Evolutionary conservation across 2,329 filamentous ascomycete genomes (phyloP).

Genomic region (Escovopsis weberi): DNA sequence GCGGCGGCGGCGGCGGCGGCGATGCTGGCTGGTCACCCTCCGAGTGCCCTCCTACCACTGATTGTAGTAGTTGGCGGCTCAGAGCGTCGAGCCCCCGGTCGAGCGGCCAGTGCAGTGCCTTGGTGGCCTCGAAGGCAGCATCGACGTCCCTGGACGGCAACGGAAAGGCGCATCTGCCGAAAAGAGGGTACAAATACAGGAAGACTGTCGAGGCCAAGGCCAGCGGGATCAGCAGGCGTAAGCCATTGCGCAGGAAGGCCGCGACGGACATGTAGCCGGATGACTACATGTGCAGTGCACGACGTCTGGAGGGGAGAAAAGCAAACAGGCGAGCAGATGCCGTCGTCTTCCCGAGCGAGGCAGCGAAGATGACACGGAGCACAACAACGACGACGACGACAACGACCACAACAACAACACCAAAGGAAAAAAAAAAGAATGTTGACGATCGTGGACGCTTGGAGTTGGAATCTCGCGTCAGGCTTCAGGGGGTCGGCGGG

Average conservation of each 20-base stretch:
- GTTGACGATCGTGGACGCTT: too few relatives aligned
- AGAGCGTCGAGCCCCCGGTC: slow-evolving; percentile 5
- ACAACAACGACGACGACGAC: too few relatives aligned
- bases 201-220: slow-evolving; percentile 58
- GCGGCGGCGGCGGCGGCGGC: slow-evolving; percentile 3
- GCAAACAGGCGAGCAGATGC: too few relatives aligned
- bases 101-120: slow-evolving; percentile 28
- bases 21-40: too few relatives aligned
- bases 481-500: too few relatives aligned
- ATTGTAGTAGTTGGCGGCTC: too few relatives aligned
- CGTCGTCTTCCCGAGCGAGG: too few relatives aligned
- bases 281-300: slow-evolving; percentile 18
- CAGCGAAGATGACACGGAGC: too few relatives aligned
- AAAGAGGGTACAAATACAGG: slow-evolving; percentile 76
- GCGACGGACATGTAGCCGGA: slow-evolving; percentile 36
- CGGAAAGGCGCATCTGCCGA: slow-evolving; percentile 71
- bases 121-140: slow-evolving; percentile 22
- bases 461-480: too few relatives aligned
- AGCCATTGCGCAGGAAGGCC: slow-evolving; percentile 39
- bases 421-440: too few relatives aligned
- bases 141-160: slow-evolving; percentile 23
- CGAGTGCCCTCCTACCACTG: too few relatives aligned
- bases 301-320: background rate
- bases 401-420: too few relatives aligned
- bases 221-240: slow-evolving; percentile 42